Percentiles rank a stretch among this genome's conserved stretches.
These are phyloP conservation scores for Kappamyces sp. DNA, from an alignment of 192 early-diverging fungal species.

Conservation along the genomic window DNA sequence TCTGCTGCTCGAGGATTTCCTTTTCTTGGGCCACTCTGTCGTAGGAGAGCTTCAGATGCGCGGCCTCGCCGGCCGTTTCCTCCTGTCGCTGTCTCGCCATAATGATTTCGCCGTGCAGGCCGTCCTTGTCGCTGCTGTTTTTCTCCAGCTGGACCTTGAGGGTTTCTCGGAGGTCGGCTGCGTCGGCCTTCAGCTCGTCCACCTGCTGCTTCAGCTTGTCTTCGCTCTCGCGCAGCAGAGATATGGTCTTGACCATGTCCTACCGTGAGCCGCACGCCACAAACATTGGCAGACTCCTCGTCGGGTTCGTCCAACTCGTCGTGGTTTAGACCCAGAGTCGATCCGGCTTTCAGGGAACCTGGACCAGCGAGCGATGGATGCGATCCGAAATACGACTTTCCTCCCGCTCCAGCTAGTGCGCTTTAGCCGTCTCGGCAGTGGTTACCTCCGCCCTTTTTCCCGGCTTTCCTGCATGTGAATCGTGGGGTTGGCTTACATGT, in stretches of 20 bases:
- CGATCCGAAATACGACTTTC: slow-evolving; percentile 7
- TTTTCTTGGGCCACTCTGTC: slow-evolving; percentile 31
- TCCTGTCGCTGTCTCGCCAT: slow-evolving; percentile 30
- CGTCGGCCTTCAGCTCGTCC: slow-evolving; percentile 1
- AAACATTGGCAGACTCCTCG: too few relatives aligned
- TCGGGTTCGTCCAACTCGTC: neutral
- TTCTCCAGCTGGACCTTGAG: neutral
- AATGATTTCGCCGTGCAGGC: slow-evolving; percentile 36
- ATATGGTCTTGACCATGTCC: too few relatives aligned
- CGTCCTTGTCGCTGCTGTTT: slow-evolving; percentile 32
- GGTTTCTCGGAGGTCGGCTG: neutral
- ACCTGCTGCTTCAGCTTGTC: neutral
- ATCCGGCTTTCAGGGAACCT: neutral
- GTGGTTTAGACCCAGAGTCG: neutral
- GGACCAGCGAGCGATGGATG: neutral
- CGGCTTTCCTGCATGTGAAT: slow-evolving; percentile 18
- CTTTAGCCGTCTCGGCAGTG: slow-evolving; percentile 2
- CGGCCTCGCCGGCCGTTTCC: slow-evolving; percentile 17
- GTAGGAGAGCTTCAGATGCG: slow-evolving; percentile 20
- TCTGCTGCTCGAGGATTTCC: slow-evolving; percentile 15
- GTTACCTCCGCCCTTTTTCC: slow-evolving; percentile 16
- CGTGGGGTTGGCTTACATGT: slow-evolving; percentile 28
- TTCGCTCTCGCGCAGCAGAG: too few relatives aligned
- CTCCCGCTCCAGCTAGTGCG: neutral
- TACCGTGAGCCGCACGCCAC: too few relatives aligned